phyloP scores from a whole-genome alignment of 768 basidiomycete genomes.

The Melanogaster broomeanus region DNA sequence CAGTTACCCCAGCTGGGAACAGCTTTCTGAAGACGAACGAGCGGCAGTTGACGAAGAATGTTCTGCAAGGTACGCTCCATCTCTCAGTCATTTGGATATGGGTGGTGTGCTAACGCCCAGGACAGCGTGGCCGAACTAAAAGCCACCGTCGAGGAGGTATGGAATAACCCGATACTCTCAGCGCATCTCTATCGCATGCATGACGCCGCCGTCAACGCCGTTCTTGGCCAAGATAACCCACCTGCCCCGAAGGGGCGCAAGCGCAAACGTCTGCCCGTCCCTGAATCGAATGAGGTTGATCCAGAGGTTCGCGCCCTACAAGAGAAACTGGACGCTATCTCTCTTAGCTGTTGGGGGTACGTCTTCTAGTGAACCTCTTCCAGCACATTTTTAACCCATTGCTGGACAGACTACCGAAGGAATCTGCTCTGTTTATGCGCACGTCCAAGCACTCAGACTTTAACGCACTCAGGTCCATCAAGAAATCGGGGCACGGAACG shows the following conservation, averaged over 20 bases:
- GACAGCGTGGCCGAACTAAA: constrained; percentile 58
- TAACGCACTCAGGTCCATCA: constrained; percentile 48
- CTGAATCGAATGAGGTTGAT: constrained; percentile 30
- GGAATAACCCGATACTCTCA: constrained; percentile 58
- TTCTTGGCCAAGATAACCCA: constrained; percentile 37
- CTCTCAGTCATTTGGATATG: not conserved
- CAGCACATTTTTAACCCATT: constrained; percentile 1
- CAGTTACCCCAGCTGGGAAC: constrained; percentile 22
- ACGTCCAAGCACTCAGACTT: constrained; percentile 65
- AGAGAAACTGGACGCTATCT: constrained; percentile 48
- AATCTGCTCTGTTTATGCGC: constrained; percentile 63
- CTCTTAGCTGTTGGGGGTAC: constrained; percentile 65
- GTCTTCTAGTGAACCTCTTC: constrained; percentile 20
- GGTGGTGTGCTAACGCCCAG: not conserved
- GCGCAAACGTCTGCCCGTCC: constrained; percentile 34
- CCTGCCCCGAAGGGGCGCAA: constrained; percentile 28
- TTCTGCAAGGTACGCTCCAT: constrained; percentile 38
- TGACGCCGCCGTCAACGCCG: constrained; percentile 43
- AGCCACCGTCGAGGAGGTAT: constrained; percentile 43
- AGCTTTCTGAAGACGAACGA: constrained; percentile 26
- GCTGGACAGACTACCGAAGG: constrained; percentile 45
- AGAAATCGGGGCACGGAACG: constrained; percentile 37
- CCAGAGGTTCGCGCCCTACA: constrained; percentile 52
- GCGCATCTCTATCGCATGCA: constrained; percentile 57
- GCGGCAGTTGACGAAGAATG: constrained; percentile 42